These are phyloP conservation scores for Penicillium sp. DNA, from an alignment of 2,329 filamentous ascomycete species.

Conservation along the genomic window DNA sequence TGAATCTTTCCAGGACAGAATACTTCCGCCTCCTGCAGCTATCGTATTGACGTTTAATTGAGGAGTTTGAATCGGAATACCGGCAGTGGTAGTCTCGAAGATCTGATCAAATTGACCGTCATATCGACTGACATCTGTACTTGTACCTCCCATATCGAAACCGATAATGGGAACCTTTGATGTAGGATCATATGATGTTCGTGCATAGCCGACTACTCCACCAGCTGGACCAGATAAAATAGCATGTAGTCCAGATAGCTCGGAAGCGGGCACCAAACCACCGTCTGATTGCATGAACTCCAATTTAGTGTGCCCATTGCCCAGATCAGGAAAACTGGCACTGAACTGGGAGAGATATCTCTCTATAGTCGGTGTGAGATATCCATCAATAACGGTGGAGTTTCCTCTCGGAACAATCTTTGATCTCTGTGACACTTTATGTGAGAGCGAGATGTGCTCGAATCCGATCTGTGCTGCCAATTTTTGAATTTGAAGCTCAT, in stretches of 20 bases:
- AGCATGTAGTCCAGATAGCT: slow-evolving; percentile 57
- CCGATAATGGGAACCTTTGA: slow-evolving; percentile 52
- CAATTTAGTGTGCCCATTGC: not conserved
- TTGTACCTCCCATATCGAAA: slow-evolving; percentile 17
- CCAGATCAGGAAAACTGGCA: not conserved
- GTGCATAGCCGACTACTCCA: slow-evolving; percentile 88
- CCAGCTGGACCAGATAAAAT: slow-evolving; percentile 87
- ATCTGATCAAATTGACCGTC: slow-evolving; percentile 87
- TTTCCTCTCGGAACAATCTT: slow-evolving; percentile 7
- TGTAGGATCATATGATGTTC: slow-evolving; percentile 81
- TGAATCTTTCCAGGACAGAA: slow-evolving; percentile 85
- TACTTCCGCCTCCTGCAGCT: slow-evolving; percentile 73
- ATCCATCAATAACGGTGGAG: slow-evolving; percentile 2
- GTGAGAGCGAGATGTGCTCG: slow-evolving; percentile 1
- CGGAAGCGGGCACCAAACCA: slow-evolving; percentile 51
- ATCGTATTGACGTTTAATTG: slow-evolving; percentile 94
- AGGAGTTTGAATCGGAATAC: slow-evolving; percentile 88
- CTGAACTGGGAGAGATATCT: slow-evolving; percentile 2
- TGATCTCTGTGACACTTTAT: not conserved
- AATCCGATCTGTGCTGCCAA: slow-evolving; percentile 10
- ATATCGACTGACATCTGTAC: slow-evolving; percentile 75
- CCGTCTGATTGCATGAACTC: slow-evolving; percentile 95
- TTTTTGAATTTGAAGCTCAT: slow-evolving; percentile 6
- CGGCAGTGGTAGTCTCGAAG: slow-evolving; percentile 88
- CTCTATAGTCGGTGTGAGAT: slow-evolving; percentile 7